Conservation (phyloP, 768 basidiomycete genomes). For the Coprinopsis strossmayeri region DNA sequence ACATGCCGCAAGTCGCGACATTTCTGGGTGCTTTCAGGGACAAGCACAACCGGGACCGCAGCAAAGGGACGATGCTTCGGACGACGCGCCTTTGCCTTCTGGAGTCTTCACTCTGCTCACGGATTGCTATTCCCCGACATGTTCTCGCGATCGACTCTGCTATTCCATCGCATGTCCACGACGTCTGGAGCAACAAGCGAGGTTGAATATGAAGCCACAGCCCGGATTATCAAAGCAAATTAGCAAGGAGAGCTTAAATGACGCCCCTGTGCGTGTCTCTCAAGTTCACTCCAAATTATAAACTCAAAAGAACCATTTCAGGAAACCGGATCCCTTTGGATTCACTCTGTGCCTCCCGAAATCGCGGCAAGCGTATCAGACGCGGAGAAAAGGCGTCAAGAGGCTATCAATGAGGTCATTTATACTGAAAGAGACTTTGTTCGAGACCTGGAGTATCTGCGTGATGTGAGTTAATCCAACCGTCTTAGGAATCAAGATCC, state of each 20-base stretch:
- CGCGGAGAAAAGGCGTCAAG: conserved; percentile 90
- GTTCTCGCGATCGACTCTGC: conserved; percentile 89
- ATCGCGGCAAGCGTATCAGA: conserved; percentile 90
- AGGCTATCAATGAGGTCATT: conserved; percentile 95
- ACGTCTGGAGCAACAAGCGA: conserved; percentile 87
- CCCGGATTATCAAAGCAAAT: conserved; percentile 84
- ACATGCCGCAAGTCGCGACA: neutral
- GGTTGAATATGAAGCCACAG: conserved; percentile 90
- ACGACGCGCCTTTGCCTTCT: conserved; percentile 72
- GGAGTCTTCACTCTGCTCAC: conserved; percentile 96
- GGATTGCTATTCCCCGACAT: conserved; percentile 97
- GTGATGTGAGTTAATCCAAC: conserved; percentile 78
- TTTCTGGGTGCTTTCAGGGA: conserved; percentile 4
- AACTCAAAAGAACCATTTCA: conserved; percentile 12
- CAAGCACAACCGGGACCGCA: too few species aligned
- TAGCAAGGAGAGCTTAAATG: conserved; percentile 74
- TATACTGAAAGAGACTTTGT: conserved; percentile 98
- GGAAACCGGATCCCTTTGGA: conserved; percentile 79
- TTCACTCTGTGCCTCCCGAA: conserved; percentile 93
- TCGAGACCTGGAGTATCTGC: conserved; percentile 94
- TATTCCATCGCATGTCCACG: conserved; percentile 97
- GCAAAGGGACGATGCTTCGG: conserved; percentile 38
- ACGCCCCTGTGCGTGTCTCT: conserved; percentile 50
- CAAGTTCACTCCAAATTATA: conserved; percentile 3
- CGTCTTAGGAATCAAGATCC: too few species aligned